Evolutionary conservation across 805 yeast genomes (phyloP), one percentile per base, ranked within the genome.

Genomic region (Jamesozyma gamospora): DNA sequence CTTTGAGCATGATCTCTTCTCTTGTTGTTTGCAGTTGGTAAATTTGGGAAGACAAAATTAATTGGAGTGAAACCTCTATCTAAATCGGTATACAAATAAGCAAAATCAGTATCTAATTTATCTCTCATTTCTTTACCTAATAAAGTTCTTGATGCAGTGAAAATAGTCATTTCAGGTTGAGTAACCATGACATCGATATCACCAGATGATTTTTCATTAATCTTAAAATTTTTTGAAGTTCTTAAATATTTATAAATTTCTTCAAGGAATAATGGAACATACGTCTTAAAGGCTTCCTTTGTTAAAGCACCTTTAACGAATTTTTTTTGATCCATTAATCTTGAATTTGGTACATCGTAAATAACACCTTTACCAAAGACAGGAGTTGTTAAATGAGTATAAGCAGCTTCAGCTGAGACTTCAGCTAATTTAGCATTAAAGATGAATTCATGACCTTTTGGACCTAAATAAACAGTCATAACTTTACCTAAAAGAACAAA

Each of bases 321-420:
- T 68, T 87, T 92, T 76, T 92, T 92, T 65, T 92, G 98, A 62
- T 92, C 98, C 98, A 92, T 92, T 55, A 92, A 74, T 50, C 87
- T 77, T 55, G 77, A 66, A 67, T 92, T 92, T 47, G 98, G 86
- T 65, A 96, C 90, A 66, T 92, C 98, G 61, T 92, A 92, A 39
- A 92, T 83, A 40, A 92, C 98, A 55, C 97, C 98, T 56, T 87
- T 78, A 53, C 98, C 98, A 52, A 92, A 92, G 13, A 87, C 96
- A 12, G 98, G 98, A n/a, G 97, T 90, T n/a, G 98, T 92, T 64
- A 92, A 72, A 60, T 88, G 96, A 46, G 80, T 72, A 67, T 92
- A 92, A 30, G 96, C 97, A 36, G 83, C 96, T 62, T 92, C 97
- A 35, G 98, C 98, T 36, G 87, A 79, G 18, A 88, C 97, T 52